These are phyloP conservation scores for Kodamaea leandrae DNA, from an alignment of 805 yeast genomes.

Conservation along the genomic window DNA sequence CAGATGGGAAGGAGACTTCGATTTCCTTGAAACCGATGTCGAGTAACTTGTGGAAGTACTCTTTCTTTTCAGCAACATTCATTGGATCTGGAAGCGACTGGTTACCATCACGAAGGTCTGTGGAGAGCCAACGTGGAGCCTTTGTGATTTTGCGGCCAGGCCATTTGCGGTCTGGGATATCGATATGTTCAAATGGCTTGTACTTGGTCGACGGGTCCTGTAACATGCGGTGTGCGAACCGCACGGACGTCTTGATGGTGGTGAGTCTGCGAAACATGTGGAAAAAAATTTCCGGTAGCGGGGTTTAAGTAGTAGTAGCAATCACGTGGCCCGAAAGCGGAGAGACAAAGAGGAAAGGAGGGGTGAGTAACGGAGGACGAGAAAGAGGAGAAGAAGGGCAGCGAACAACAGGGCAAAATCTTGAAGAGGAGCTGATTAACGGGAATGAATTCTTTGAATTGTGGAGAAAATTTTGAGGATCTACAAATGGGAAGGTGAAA, in stretches of 20 bases:
- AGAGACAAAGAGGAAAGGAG: too few relatives aligned
- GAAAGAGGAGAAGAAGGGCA: too few relatives aligned
- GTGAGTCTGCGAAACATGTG: constrained; percentile 26
- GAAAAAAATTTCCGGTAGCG: constrained; percentile 8
- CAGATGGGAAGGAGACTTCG: constrained; percentile 79
- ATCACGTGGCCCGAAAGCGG: too few relatives aligned
- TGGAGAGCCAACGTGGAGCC: constrained; percentile 79
- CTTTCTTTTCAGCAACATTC: constrained; percentile 71
- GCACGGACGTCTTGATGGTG: constrained; percentile 19
- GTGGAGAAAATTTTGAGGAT: too few relatives aligned
- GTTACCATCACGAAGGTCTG: constrained; percentile 79
- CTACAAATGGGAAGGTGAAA: too few relatives aligned
- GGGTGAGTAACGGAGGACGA: too few relatives aligned
- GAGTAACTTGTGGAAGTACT: constrained; percentile 67
- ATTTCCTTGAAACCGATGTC: constrained; percentile 79
- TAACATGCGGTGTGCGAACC: constrained; percentile 47
- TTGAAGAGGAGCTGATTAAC: too few relatives aligned
- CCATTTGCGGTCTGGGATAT: constrained; percentile 66
- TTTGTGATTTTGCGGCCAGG: constrained; percentile 62
- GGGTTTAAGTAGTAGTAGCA: not conserved
- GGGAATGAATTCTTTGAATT: too few relatives aligned
- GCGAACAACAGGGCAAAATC: too few relatives aligned
- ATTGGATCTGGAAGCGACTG: constrained; percentile 82
- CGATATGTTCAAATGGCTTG: constrained; percentile 51
- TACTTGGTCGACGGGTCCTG: constrained; percentile 68